A percentile compares a stretch with the other conserved stretches of the same genome.
Evolutionary conservation across 2,329 filamentous ascomycete species (phyloP).

Genomic region (Pseudonectria buxi): DNA sequence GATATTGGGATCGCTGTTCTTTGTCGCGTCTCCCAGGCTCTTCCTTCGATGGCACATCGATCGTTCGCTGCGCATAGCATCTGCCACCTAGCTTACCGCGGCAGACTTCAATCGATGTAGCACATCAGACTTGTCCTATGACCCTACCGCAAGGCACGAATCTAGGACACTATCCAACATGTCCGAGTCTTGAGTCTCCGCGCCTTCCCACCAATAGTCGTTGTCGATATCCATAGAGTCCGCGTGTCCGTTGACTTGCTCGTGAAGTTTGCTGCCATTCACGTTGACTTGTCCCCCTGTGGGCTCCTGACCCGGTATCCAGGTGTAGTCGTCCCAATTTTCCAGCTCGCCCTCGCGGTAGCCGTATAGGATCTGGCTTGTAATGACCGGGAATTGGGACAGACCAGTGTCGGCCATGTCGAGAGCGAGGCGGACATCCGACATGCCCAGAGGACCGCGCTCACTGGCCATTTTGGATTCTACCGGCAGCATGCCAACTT

Average conservation of each 20-base stretch:
- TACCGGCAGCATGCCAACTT: conserved; percentile 70
- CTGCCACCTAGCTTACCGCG: no score
- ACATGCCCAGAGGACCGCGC: conserved; percentile 65
- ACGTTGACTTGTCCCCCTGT: conserved; percentile 12
- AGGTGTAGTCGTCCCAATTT: conserved; percentile 55
- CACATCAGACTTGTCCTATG: conserved; percentile 10
- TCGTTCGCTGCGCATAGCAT: no score
- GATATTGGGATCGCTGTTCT: no score
- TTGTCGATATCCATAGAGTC: conserved; percentile 56
- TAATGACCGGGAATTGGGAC: conserved; percentile 69
- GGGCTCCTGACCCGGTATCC: conserved; percentile 34
- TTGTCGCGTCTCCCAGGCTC: no score
- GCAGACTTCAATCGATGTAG: background rate
- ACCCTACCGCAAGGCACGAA: conserved; percentile 45
- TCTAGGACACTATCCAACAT: conserved; percentile 52
- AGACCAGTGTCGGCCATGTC: conserved; percentile 70
- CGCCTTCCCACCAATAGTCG: conserved; percentile 58
- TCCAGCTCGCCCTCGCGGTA: conserved; percentile 74
- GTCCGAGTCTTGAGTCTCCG: conserved; percentile 43
- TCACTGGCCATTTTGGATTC: conserved; percentile 72
- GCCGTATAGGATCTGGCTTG: conserved; percentile 60
- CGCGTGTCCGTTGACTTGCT: conserved; percentile 41
- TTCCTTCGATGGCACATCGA: no score
- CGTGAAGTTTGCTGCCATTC: conserved; percentile 30
- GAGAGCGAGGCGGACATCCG: conserved; percentile 70